Evolutionary conservation across 2,329 filamentous ascomycete species (phyloP), one percentile per base, ranked within the genome.

Genomic region (Fusarium sp.): DNA sequence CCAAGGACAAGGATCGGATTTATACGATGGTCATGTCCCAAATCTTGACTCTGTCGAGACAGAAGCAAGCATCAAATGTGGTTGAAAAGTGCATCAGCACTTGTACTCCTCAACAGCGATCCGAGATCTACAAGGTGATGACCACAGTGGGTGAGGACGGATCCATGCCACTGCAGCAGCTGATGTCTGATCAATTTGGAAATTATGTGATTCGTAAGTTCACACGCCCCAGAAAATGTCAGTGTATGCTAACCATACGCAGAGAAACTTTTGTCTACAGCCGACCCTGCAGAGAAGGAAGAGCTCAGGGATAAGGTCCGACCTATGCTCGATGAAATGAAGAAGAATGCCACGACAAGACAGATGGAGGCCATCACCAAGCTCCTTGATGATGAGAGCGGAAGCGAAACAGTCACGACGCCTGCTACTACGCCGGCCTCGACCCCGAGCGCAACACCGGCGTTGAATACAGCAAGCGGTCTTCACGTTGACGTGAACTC

Each of bases 61-160:
- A 98, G 85, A 99, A 99, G 82, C 97, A 94, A 79, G 96, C 97
- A 1, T 98, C 95, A 79, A 98, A 99, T 78, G 96, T 99, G 4
- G 96, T 99, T 1, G 97, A 99, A 83, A 96, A 95, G 83, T 97
- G 95, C 80, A 92, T 98, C 69, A 87, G 93, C 65, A 90, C 88
- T 75, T 94, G 94, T 22, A 90, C 90, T 1, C 85, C 89, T 22
- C 86, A 92, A 60, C 93, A 97, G 80, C 91, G 93, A 61, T 88
- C 87, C 37, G 87, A 88, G 35, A 95, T 98, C 68, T 89, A 94
- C 63, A 85, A 86, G 59, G 87, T 90, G 68, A 85, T 95, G 29
- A 91, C 88, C 2, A 86, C 87, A 2, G 81, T 87, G 18, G 89
- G 90, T 63, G 87, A 89, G 9, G 90, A 93, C 50, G 93, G 93